Evolutionary conservation across 805 yeast genomes (phyloP).

Genomic region (Priceomyces medius): DNA sequence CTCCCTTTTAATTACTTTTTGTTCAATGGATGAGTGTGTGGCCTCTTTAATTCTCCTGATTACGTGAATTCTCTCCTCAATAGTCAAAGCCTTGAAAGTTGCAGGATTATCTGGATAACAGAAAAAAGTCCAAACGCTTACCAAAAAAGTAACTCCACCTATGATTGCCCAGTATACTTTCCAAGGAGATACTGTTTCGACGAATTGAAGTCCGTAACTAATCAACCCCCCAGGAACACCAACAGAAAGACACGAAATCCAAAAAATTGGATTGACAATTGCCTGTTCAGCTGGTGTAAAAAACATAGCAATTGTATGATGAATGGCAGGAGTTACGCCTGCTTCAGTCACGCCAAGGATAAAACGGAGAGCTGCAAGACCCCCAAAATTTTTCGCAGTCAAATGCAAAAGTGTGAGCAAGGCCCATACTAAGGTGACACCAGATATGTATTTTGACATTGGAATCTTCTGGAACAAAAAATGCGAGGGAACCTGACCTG

Average conservation of each 20-base stretch:
- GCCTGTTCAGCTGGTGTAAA: conserved; percentile 47
- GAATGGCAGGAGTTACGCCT: conserved; percentile 28
- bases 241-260: conserved; percentile 49
- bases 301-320: conserved; percentile 51
- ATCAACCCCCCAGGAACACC: conserved; percentile 55
- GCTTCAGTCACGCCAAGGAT: conserved; percentile 46
- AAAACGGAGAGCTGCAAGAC: conserved; percentile 48
- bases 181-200: conserved; percentile 40
- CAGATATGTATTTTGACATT: conserved; percentile 37
- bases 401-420: conserved; percentile 46
- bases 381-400: conserved; percentile 44
- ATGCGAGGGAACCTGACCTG: conserved; percentile 47
- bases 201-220: conserved; percentile 36
- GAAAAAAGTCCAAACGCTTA: conserved; percentile 20
- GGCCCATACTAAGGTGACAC: conserved; percentile 39
- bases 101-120: conserved; percentile 59
- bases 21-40: conserved; percentile 36
- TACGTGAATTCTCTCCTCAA: conserved; percentile 51
- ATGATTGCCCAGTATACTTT: conserved; percentile 54
- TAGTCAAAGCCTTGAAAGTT: conserved; percentile 45
- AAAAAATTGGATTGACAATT: conserved; percentile 53
- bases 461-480: conserved; percentile 45
- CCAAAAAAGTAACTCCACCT: conserved; percentile 51
- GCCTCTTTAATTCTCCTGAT: conserved; percentile 36
- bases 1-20: conserved; percentile 44